Base-by-base conservation (phyloP, 345 rosid species). In the Murraya paniculata region DNA sequence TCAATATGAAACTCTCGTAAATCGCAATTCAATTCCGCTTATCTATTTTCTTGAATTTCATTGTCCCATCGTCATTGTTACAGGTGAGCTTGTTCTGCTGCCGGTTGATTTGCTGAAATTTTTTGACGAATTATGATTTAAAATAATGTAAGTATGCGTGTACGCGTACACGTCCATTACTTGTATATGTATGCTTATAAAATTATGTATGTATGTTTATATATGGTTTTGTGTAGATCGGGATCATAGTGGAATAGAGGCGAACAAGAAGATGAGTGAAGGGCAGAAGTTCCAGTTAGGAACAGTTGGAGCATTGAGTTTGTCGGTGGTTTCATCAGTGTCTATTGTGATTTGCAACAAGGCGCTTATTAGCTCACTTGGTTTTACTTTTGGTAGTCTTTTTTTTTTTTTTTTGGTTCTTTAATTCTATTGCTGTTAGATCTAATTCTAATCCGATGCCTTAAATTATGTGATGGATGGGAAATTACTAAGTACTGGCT, bases 341-440 rank as follows among this genome's bases (percentile, higher is more conserved):
- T 97, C 99, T 56, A 97, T 97, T 79, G 99, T 97, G 77, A 93
- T 97, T 55, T 97, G 99, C 90, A 97, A 97, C 90, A 97, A 97
- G 87, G 98, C 99, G 61, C 98, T 97, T 72, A 97, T 97, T 76
- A 93, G 95, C 90, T 87, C 98, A 7, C 98, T 97, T n/a, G 96
- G 96, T 66, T 97, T 97, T 89, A 90, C 93, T 69, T 97, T 97
- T 64, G 99, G 99, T 96, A 30, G 78, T 83, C 82, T 65, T 53
- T 48, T 36, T 16, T 2, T 21, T 56, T 45, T 50, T 66, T 24
- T 27, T 60, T 24, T 21, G 14, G 14, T 22, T 65, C 21, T 30
- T 45, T 9, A 22, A 38, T 57, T 71, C 30, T 27, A 8, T 53
- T 36, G 57, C 57, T 35, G 25, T 55, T 73, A 53, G 75, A 77